Evolutionary conservation across 345 rosid species (phyloP).

Genomic region (Sonneratia alba): DNA sequence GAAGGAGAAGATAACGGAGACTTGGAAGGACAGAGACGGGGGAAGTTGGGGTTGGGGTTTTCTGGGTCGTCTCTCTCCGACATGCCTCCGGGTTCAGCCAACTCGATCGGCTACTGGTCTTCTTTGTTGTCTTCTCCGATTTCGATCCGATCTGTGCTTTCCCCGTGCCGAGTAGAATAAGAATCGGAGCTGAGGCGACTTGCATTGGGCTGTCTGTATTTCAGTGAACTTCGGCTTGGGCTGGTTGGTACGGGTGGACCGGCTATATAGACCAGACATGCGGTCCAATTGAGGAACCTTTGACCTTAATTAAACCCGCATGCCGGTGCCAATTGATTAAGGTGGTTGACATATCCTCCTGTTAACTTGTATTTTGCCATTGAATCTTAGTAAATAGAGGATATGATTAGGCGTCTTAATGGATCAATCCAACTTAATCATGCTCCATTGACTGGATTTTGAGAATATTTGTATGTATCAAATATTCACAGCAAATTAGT

Average conservation of each 20-base stretch:
- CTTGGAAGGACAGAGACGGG: not conserved
- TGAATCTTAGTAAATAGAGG: too few relatives aligned
- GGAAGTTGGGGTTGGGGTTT: not conserved
- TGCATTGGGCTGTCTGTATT: not conserved
- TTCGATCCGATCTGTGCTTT: not conserved
- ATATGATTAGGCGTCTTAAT: too few relatives aligned
- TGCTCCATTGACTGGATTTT: too few relatives aligned
- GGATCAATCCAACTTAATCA: too few relatives aligned
- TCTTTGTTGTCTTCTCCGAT: not conserved
- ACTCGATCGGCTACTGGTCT: not conserved
- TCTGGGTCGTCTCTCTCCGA: slow-evolving; percentile 10
- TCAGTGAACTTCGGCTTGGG: not conserved
- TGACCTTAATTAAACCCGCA: too few relatives aligned
- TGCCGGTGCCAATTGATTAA: too few relatives aligned
- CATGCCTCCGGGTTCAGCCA: not conserved
- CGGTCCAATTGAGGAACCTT: not conserved
- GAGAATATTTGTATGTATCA: too few relatives aligned
- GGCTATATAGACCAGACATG: not conserved
- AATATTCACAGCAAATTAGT: too few relatives aligned
- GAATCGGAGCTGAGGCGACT: not conserved
- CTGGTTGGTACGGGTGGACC: not conserved
- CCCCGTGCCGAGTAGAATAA: not conserved
- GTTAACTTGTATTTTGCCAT: too few relatives aligned
- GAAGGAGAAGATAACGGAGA: not conserved
- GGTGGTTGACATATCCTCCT: too few relatives aligned